Conservation (phyloP, 768 basidiomycete species). For the Stropharia rugosoannulata region DNA sequence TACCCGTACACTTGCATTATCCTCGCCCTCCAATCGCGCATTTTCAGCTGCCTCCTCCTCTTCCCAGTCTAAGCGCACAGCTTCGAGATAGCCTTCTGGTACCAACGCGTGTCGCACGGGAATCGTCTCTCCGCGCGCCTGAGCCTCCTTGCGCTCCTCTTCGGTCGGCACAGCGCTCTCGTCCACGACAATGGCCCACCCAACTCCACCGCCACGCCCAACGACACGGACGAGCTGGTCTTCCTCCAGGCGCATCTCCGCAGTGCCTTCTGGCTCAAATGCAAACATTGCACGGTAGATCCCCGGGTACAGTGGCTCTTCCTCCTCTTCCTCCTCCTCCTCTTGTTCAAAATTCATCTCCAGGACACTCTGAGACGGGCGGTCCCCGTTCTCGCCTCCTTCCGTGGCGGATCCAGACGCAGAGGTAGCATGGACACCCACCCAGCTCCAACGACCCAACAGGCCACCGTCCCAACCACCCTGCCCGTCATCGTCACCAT, state of each 20-base stretch:
- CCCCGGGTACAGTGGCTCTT: slow-evolving; percentile 59
- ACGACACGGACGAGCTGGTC: slow-evolving; percentile 75
- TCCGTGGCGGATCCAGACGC: slow-evolving; percentile 23
- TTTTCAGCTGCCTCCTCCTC: slow-evolving; percentile 21
- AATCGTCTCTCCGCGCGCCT: slow-evolving; percentile 12
- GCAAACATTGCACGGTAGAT: slow-evolving; percentile 76
- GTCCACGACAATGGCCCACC: slow-evolving; percentile 74
- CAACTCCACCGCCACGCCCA: slow-evolving; percentile 74
- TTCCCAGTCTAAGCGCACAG: slow-evolving; percentile 44
- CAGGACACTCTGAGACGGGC: slow-evolving; percentile 42
- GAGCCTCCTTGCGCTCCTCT: slow-evolving; percentile 10
- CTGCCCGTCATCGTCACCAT: slow-evolving; percentile 14
- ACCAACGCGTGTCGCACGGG: slow-evolving; percentile 61
- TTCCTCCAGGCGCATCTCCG: slow-evolving; percentile 80
- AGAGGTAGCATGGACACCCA: slow-evolving; percentile 26
- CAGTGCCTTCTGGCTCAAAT: slow-evolving; percentile 78
- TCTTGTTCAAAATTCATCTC: slow-evolving; percentile 30
- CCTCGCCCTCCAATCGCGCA: not conserved
- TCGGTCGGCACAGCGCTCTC: slow-evolving; percentile 8
- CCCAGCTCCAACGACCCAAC: slow-evolving; percentile 22
- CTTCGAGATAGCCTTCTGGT: slow-evolving; percentile 76
- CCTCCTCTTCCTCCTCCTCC: slow-evolving; percentile 30
- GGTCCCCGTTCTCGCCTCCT: slow-evolving; percentile 11
- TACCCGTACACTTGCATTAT: not conserved
- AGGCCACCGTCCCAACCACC: slow-evolving; percentile 28